These are phyloP conservation scores for Boletus reticuloceps DNA, from an alignment of 768 basidiomycete species.

Conservation along the genomic window DNA sequence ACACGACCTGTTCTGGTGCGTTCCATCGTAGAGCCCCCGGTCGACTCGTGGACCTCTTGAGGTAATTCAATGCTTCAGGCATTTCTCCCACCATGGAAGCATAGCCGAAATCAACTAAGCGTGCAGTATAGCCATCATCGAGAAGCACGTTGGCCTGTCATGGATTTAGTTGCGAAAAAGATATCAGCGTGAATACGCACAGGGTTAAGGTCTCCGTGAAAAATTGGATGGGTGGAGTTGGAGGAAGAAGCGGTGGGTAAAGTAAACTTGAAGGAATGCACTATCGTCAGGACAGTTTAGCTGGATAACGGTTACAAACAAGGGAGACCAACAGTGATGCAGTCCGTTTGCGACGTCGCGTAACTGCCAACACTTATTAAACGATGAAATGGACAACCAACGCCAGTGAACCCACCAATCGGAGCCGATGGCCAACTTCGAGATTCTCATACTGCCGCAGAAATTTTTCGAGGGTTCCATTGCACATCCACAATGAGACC, in stretches of 20 bases:
- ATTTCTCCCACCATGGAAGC: slow-evolving; percentile 3
- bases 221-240: neutral
- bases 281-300: neutral
- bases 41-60: neutral
- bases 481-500: neutral
- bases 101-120: neutral
- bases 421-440: neutral
- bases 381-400: too few species aligned
- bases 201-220: slow-evolving; percentile 1
- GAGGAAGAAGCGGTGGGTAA: neutral
- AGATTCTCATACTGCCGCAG: neutral
- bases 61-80: neutral
- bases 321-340: neutral
- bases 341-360: neutral
- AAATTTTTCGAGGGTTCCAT: neutral
- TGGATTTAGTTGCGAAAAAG: neutral
- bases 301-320: neutral
- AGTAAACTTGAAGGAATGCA: neutral
- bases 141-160: neutral
- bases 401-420: neutral
- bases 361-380: neutral
- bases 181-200: neutral
- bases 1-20: neutral
- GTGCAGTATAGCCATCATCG: neutral
- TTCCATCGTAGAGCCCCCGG: neutral